Base-by-base conservation (phyloP, 2,329 filamentous ascomycete genomes). In the Anthostomella pinea region DNA sequence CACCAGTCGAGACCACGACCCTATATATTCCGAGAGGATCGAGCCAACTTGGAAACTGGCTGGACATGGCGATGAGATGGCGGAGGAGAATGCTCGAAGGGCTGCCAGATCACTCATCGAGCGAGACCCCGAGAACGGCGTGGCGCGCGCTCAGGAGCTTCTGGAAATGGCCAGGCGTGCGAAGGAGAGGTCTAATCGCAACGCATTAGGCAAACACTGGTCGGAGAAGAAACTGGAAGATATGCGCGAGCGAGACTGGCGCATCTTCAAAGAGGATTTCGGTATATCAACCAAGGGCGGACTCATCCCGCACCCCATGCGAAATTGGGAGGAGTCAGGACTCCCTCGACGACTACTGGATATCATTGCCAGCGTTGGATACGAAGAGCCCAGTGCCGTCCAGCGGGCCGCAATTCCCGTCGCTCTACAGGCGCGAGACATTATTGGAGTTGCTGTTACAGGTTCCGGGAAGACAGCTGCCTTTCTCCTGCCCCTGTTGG, bases 251-350 rank as follows among this genome's bases (percentile, higher is more conserved):
- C 77, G 93, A 60, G 93, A 98, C 65, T 98, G 93, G 93, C 87
- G 93, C 59, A 97, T 98, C 53, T 96, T 98, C 80, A 98, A 97
- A 67, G 93, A 97, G 63, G 90, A 98, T 64, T 97, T 95, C 68
- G 94, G 93, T 53, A 98, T 98, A 59, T 76, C 84, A 25, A 96
- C 89, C 7, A 97, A 95, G 63, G 93, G 93, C 39, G 91, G 91
- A 27, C 75, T 77, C 17, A 88, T 97, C 38, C 93, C 93, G 1
- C 91, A 97, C 54, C 93, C 93, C 1, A 97, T 98, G 90, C 88
- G 93, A 32, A 88, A 75, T 51, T 98, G 93, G 93, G 60, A 77
- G 30, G 93, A 98, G 63, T 95, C 90, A 3, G 75, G 74, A 5
- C 72, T 98, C 24, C 90, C 93, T 3, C 74, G 77, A 42, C 75